Conservation (phyloP, 2,329 filamentous ascomycete genomes). For the Curvularia spicifera region DNA sequence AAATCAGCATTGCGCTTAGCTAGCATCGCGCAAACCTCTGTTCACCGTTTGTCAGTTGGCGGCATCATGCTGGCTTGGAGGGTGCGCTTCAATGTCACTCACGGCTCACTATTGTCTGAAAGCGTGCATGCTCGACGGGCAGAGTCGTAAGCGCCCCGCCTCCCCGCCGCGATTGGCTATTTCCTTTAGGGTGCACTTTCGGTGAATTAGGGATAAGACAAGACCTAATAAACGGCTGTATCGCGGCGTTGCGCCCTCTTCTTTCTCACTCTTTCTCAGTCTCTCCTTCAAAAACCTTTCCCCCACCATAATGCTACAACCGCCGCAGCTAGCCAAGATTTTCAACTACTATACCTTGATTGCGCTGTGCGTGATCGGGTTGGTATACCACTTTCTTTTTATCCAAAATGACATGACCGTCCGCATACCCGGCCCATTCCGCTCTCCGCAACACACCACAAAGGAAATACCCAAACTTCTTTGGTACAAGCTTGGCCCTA, state of each 20-base stretch:
- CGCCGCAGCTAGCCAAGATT: not conserved
- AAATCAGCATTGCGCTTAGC: not conserved
- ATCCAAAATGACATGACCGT: not conserved
- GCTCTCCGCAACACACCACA: not conserved
- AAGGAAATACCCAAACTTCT: slow-evolving; percentile 42
- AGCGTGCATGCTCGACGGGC: not conserved
- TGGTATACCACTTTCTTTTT: slow-evolving; percentile 10
- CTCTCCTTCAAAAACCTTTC: not conserved
- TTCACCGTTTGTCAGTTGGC: not conserved
- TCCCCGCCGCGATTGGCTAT: not conserved
- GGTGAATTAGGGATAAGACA: not conserved
- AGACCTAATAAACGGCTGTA: not conserved
- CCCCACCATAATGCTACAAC: slow-evolving; percentile 1
- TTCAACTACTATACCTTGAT: slow-evolving; percentile 5
- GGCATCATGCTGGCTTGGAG: not conserved
- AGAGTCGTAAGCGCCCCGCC: not conserved
- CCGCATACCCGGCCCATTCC: not conserved
- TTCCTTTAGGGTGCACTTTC: not conserved
- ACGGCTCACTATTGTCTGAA: not conserved
- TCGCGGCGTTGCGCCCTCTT: not conserved
- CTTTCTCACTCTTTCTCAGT: not conserved
- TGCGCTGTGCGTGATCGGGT: slow-evolving; percentile 6
- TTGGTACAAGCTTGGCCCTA: slow-evolving; percentile 52
- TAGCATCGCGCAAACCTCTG: not conserved
- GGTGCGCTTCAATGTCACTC: not conserved